Base-by-base conservation (phyloP, 441 rosid genomes). In the Corymbia calophylla region DNA sequence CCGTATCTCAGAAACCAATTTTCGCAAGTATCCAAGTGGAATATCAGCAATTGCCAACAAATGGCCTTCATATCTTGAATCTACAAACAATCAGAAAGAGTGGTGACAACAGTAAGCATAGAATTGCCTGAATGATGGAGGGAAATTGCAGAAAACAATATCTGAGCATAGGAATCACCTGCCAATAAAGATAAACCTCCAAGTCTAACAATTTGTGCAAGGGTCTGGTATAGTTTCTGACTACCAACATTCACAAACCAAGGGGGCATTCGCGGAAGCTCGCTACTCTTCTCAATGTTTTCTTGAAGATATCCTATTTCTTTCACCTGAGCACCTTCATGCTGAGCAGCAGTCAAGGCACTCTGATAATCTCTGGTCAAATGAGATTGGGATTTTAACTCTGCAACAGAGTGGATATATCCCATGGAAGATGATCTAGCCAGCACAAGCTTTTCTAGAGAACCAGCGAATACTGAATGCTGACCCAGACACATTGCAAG, bases 161-260 rank as follows among this genome's bases (percentile, higher is more conserved):
- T 90, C 90, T 85, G 89, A 91, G 95, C 88, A 89, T 73, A 88
- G 94, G 91, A 87, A 94, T 93, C 64, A 98, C 99, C 99, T 95
- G 99, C 90, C 94, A 93, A 90, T 90, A 96, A 94, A 90, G 99
- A 97, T 94, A 95, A 94, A 92, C 99, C 99, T 90, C 95, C 95
- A 88, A 96, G 97, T 94, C 99, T 94, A 92, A 98, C 98, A 91
- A 94, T 93, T 89, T 96, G 97, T 86, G 98, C 95, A 88, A 98
- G 95, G 93, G 97, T 94, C 93, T 93, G 91, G 88, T 97, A 96
- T 88, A 98, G 89, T 92, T 94, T 96, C 92, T 91, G 96, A 91
- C 95, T 93, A 84, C 99, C 97, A 93, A 93, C 95, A 95, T 93
- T 86, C 86, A 91, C 93, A 93, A 98, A 95, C 99, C 98, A 98